Conservation (phyloP, 2,329 filamentous ascomycete genomes). For the Aspergillus ochraceoroseus region DNA sequence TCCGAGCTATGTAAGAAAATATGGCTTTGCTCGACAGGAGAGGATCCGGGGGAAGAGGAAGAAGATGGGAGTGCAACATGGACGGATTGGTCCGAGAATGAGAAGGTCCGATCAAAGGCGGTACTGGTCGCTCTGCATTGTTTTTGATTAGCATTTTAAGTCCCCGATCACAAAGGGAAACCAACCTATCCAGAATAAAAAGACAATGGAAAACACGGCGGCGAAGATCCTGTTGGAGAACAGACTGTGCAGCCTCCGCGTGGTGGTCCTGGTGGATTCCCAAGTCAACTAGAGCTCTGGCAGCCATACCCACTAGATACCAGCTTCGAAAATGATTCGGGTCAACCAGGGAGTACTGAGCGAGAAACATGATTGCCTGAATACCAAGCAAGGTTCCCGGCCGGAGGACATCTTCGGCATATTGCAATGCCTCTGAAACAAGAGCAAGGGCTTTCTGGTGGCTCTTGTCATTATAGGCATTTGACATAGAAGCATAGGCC, state of each 20-base stretch:
- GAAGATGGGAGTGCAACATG: constrained; percentile 68
- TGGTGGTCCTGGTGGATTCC: constrained; percentile 91
- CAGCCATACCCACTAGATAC: constrained; percentile 87
- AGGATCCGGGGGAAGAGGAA: constrained; percentile 45
- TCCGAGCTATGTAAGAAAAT: constrained; percentile 57
- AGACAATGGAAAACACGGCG: constrained; percentile 85
- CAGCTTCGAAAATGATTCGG: constrained; percentile 89
- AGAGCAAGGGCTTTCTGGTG: constrained; percentile 58
- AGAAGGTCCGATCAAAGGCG: constrained; percentile 80
- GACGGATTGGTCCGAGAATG: constrained; percentile 84
- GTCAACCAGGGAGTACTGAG: constrained; percentile 84
- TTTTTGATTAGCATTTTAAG: neutral
- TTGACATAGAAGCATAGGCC: constrained; percentile 68
- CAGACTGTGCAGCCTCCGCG: constrained; percentile 61
- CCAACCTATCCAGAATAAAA: constrained; percentile 75
- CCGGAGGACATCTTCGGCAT: constrained; percentile 75
- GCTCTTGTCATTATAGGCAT: constrained; percentile 58
- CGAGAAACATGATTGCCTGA: constrained; percentile 78
- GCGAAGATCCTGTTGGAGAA: constrained; percentile 67
- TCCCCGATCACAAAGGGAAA: neutral
- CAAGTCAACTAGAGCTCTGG: constrained; percentile 79
- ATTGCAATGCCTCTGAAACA: constrained; percentile 63
- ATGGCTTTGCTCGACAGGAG: constrained; percentile 40
- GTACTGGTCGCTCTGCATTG: constrained; percentile 72
- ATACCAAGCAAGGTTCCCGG: constrained; percentile 82